Evolutionary conservation across 805 yeast species (phyloP).

Genomic region (Teunomyces tritomae): DNA sequence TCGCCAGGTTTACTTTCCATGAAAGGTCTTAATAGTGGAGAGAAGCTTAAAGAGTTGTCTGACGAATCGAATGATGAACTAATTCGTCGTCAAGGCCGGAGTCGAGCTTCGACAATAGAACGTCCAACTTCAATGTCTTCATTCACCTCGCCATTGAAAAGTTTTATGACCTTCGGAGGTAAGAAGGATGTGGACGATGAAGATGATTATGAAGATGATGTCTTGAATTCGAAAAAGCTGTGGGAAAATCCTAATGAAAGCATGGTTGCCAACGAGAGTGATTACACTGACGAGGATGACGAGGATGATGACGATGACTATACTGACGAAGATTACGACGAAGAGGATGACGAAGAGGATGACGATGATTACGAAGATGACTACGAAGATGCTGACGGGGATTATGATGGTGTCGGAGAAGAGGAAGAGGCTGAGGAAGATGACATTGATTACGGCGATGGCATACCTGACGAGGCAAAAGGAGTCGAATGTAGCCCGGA

Average conservation of each 20-base stretch:
- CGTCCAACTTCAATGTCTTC: slow-evolving; percentile 35
- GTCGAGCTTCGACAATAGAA: slow-evolving; percentile 12
- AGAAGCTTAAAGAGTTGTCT: neutral
- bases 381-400: slow-evolving; percentile 31
- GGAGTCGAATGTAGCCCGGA: neutral
- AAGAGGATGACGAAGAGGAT: slow-evolving; percentile 22
- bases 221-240: slow-evolving; percentile 13
- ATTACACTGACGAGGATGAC: slow-evolving; percentile 23
- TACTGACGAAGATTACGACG: slow-evolving; percentile 14
- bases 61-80: neutral
- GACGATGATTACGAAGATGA: slow-evolving; percentile 22
- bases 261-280: slow-evolving; percentile 11
- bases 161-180: slow-evolving; percentile 37
- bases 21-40: neutral
- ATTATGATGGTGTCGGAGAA: slow-evolving; percentile 13
- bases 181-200: slow-evolving; percentile 24
- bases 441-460: slow-evolving; percentile 2
- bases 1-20: slow-evolving; percentile 15
- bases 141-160: slow-evolving; percentile 41
- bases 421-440: slow-evolving; percentile 11
- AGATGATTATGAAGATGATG: slow-evolving; percentile 19
- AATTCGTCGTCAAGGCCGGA: slow-evolving; percentile 1
- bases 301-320: slow-evolving; percentile 21
- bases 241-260: slow-evolving; percentile 13
- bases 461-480: neutral